Evolutionary conservation across 2,329 filamentous ascomycete species (phyloP), one percentile per base, ranked within the genome.

Genomic region (Cucurbitaria berberidis): DNA sequence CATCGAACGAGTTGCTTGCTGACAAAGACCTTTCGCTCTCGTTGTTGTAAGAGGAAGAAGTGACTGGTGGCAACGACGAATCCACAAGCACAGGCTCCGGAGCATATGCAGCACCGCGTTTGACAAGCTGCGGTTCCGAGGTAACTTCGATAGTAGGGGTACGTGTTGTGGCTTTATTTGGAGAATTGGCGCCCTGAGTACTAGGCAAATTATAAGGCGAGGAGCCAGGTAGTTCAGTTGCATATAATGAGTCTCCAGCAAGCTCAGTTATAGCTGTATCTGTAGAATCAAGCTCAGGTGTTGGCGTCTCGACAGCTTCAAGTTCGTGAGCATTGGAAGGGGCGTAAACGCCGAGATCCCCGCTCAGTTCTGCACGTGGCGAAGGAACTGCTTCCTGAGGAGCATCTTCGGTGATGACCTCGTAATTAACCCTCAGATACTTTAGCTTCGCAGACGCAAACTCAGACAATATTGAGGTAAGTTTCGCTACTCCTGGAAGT

Each of bases 351-450:
- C 53, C 67, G 2, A 56, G 32, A 38, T 67, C 60, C 4, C 67
- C 69, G 39, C 51, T 47, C 21, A 75, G 54, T 53, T 74, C 70
- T 40, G 59, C 60, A 19, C 65, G 64, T 11, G 62, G 66, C 7
- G 62, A 64, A 22, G 50, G 49, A 18, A 53, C 10, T 5, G 53
- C 11, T 6, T 66, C 59, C 2, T 45, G 5, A 2, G 63, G 62
- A n/a, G 61, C 58, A 48, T 80, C 76, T 52, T 80, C 73, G 0
- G 82, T 86, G 30, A 85, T 68, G 15, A 86, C 63, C 26, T 77
- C 73, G 70, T 86, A 82, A 51, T 86, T 81, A 22, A 84, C 75
- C 35, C 84, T 77, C 10, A 87, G 65, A 62, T 84, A 84, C 2
- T 77, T 81, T 60, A 86, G 51, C 22, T 74, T 78, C 1, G 80